Evolutionary conservation across 1,284 basidiomycete species (phyloP).

Genomic region (Porogramme epimiltina): DNA sequence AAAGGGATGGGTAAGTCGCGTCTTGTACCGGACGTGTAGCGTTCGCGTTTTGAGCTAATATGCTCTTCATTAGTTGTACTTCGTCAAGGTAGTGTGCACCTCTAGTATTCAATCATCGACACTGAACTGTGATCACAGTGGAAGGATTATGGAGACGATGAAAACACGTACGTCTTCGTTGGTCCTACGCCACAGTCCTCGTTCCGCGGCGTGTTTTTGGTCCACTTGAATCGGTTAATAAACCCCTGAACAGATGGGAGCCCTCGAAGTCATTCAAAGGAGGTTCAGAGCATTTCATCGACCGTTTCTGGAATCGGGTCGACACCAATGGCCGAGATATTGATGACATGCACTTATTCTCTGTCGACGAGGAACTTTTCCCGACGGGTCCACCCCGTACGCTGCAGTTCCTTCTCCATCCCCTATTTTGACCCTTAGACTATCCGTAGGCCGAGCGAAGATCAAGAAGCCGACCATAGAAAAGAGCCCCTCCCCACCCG

Average conservation of each 20-base stretch:
- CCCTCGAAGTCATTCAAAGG: conserved; percentile 58
- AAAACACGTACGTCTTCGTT: conserved; percentile 77
- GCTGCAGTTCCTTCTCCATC: conserved; percentile 13
- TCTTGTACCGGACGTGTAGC: not conserved
- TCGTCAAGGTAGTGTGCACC: conserved; percentile 56
- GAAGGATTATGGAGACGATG: conserved; percentile 62
- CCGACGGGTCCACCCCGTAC: conserved; percentile 61
- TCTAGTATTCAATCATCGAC: no score
- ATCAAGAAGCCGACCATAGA: not conserved
- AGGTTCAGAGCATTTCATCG: conserved; percentile 58
- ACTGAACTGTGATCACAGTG: conserved; percentile 45
- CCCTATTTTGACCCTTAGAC: not conserved
- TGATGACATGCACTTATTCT: conserved; percentile 49
- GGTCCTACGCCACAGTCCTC: no score
- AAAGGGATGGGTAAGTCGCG: conserved; percentile 44
- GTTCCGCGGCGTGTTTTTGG: no score
- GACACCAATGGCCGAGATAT: conserved; percentile 53
- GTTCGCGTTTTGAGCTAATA: no score
- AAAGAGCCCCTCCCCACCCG: conserved; percentile 1
- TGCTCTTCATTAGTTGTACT: conserved; percentile 48
- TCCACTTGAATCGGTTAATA: no score
- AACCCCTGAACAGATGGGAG: conserved; percentile 81
- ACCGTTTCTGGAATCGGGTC: conserved; percentile 61
- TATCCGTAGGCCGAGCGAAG: conserved; percentile 11
- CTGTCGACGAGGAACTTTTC: conserved; percentile 53